Base-by-base conservation (phyloP, 768 basidiomycete species). In the Guyanaporus albipodus region DNA sequence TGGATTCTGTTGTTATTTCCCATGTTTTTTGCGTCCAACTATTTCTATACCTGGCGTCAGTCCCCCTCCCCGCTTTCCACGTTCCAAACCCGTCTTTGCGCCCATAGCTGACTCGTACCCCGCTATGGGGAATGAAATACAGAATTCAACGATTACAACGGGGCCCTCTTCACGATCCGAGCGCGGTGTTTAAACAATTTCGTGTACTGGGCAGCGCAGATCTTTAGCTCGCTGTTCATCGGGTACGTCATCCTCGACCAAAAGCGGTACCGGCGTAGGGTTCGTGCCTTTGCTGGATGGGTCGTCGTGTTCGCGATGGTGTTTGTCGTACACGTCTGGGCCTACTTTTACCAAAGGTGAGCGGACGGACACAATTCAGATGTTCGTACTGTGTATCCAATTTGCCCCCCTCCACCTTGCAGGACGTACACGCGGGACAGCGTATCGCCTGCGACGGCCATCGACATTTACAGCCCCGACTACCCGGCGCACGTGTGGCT, bases 91-190 rank as follows among this genome's bases (percentile, higher is more conserved):
- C 11, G 24, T 15, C n/a, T n/a, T 7, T 33, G 10, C 35, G 15
- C 46, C 52, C 24, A 27, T 27, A 19, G 33, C 41, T 42, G 15
- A 41, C 39, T 22, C 32, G 41, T 17, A 8, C 15, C 11, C 14
- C 28, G 27, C 38, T n/a, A n/a, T n/a, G n/a, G n/a, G 6, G 29
- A 40, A 28, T 55, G 51, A 49, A n/a, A n/a, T 54, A 53, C 49
- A 87, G 84, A 90, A 66, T 90, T 89, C 69, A 89, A 85, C 54
- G 85, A 81, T 42, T 91, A 76, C 66, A 92, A 91, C 54, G 80
- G 72, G 5, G 84, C 80, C 4, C 58, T 90, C 8, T 91, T 90
- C 72, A 82, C 82, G 55, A 87, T 87, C 58, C 82, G 86, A 39
- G 79, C 82, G 2, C 82, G 90, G 17, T 75, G 82, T 4, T 64